Evolutionary conservation across 306 rosid species (phyloP), one percentile per base, ranked within the genome.

Genomic region (Elaeagnus macrophylla): DNA sequence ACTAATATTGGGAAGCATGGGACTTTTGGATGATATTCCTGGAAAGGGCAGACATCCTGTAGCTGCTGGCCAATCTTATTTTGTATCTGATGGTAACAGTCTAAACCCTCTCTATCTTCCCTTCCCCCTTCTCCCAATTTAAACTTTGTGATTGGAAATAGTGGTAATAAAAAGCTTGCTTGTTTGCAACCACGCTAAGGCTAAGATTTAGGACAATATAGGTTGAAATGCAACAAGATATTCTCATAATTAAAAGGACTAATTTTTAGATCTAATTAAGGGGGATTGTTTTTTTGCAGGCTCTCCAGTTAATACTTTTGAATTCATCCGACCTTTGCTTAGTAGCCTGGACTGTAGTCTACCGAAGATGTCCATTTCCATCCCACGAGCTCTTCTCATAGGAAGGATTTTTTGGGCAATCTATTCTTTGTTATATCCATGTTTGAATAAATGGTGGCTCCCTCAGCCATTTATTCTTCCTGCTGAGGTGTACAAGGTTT

Each of bases 381-480:
- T 86, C 19, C 53, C 81, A 19, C 84, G 61, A 8, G 96, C 93
- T 49, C 87, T 91, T 62, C 57, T 67, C 67, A 64, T 91, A 57
- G 95, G 85, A 56, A 82, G 52, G 77, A 55, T 86, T 72, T 84
- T 70, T 55, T 64, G 70, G 67, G 86, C 66, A 36, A 43, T 86
- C 56, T 91, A 91, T 63, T 80, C 89, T 6, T 48, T 87, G 18
- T 71, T 91, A 57, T 86, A 87, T 71, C 96, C 96, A 52, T 87
- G 89, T 93, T 75, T 91, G 69, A 64, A 80, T 66, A 62, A 53
- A 38, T 25, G 85, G 85, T 91, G 99, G 99, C 84, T 91, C 69
- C 99, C 93, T 41, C 99, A 91, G 71, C 96, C 99, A 39, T 72
- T 82, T 64, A 79, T 91, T 69, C 96, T 91, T 75, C 96, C 96